Conservation (phyloP, 164 flowering plant genomes). For the Cinnamomum micranthum region DNA sequence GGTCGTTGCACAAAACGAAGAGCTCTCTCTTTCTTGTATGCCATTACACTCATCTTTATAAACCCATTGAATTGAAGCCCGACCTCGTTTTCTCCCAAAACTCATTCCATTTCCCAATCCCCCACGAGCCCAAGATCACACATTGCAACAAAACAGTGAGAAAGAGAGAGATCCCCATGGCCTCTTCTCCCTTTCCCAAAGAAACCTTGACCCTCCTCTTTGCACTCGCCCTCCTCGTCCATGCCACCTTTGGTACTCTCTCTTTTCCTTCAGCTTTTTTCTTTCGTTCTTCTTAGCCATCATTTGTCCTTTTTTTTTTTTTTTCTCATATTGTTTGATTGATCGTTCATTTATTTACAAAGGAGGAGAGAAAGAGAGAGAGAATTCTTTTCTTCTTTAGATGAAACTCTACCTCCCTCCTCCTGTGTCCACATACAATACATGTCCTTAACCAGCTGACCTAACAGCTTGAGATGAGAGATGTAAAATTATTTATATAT, state of each 20-base stretch:
- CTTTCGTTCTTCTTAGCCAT: not conserved
- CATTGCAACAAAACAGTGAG: not conserved
- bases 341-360: too few species aligned
- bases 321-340: too few species aligned
- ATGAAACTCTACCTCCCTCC: too few species aligned
- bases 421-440: too few species aligned
- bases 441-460: too few species aligned
- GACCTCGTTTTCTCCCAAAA: not conserved
- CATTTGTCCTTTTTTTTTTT: not conserved
- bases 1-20: too few species aligned
- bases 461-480: too few species aligned
- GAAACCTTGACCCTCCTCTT: not conserved
- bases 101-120: not conserved
- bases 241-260: not conserved
- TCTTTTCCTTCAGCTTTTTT: not conserved
- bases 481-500: too few species aligned
- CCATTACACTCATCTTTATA: not conserved
- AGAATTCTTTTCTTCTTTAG: too few species aligned
- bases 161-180: not conserved
- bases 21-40: not conserved
- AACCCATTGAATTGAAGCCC: not conserved
- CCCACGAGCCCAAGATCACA: not conserved
- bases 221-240: not conserved
- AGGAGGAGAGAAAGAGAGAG: too few species aligned
- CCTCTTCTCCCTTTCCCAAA: not conserved